Base-by-base conservation (phyloP, 257 asterid genomes). In the Striga asiatica region DNA sequence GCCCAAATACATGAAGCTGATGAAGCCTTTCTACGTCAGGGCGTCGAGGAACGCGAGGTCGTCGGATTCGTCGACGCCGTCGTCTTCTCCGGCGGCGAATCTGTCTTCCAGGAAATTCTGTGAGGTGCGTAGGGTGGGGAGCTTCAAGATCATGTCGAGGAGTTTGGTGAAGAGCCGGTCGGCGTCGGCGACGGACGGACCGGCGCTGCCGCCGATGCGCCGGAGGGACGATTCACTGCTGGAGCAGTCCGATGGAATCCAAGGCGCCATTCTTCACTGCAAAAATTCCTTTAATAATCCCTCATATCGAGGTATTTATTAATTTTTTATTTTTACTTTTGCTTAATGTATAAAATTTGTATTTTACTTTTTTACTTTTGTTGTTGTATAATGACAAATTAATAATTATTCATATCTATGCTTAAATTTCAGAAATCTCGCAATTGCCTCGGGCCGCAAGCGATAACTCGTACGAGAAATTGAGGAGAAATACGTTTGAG, bases 181-280 rank as follows among this genome's bases (percentile, higher is more conserved):
- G 8, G 81, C 85, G 0, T 62, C 95, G 0, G 74, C 91, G 0
- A 43, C 74, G 0, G 69, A 55, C 1, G 77, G 76, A 1, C 43
- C 19, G 8, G 63, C 68, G 22, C 61, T 74, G 35, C 61, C 74
- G 50, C 71, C 75, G 60, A 66, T 61, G 19, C 76, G 62, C 54
- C 76, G 97, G 66, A 69, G 92, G 64, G 97, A 85, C 52, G 92
- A 77, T 54, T 74, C 89, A 9, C 67, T 85, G 50, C 56, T 88
- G 47, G 80, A 81, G 28, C 89, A 84, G 32, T 60, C 69, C 32
- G 93, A 85, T 34, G 86, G 92, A 27, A 88, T 78, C 43, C 79
- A 71, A 58, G 77, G 79, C 52, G 85, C 85, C 24, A 78, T 78
- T 61, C 85, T 78, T 13, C 79, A 78, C 46, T 78, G 85, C 77